phyloP scores from a whole-genome alignment of 257 asterid species.

The Solanum chmielewskii region DNA sequence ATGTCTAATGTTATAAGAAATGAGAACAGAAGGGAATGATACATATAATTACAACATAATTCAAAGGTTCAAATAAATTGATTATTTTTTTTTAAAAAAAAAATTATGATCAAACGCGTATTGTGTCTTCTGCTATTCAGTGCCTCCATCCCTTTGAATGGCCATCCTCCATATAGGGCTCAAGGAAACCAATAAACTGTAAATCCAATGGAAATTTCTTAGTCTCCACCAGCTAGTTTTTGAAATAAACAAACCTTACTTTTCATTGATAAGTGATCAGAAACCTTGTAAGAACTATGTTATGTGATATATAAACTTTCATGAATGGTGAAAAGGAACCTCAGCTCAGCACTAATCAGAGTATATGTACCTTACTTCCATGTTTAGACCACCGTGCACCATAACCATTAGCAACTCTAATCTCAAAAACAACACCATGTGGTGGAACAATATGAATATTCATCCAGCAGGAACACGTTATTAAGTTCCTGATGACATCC shows the following conservation, averaged over 20 bases:
- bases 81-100: too few species aligned
- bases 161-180: constrained; percentile 64
- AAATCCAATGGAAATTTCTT: not conserved
- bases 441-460: constrained; percentile 65
- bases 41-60: not conserved
- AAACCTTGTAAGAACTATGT: not conserved
- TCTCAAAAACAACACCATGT: constrained; percentile 57
- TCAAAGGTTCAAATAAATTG: not conserved
- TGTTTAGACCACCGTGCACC: constrained; percentile 87
- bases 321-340: not conserved
- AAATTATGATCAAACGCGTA: not conserved
- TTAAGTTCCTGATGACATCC: constrained; percentile 29
- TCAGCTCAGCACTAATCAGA: not conserved
- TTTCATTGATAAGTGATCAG: not conserved
- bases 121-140: constrained; percentile 1
- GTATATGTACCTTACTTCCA: constrained; percentile 50
- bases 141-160: constrained; percentile 65
- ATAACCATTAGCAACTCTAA: constrained; percentile 52
- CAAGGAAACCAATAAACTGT: constrained; percentile 90
- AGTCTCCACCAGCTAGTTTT: not conserved
- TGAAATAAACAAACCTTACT: not conserved
- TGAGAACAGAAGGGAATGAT: not conserved
- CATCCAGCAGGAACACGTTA: constrained; percentile 50
- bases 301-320: not conserved
- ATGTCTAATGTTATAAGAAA: not conserved